Evolutionary conservation across 306 rosid species (phyloP).

Genomic region (Cucurbita ficifolia): DNA sequence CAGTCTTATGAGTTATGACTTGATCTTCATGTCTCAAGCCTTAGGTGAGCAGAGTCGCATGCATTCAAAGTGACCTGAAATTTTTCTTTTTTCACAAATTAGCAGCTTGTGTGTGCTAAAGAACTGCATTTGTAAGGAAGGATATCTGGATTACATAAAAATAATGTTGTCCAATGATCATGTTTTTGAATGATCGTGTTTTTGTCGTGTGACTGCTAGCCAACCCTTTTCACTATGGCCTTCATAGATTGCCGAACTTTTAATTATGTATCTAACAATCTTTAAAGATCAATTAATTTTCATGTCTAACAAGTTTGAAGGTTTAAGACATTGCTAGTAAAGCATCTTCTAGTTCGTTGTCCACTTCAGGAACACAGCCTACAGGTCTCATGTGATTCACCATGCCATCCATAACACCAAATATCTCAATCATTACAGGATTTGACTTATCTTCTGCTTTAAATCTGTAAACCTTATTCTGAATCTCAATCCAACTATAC

Average conservation of each 20-base stretch:
- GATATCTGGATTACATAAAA: not conserved
- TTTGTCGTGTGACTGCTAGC: too few relatives aligned
- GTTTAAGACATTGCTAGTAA: not conserved
- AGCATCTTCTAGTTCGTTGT: conserved; percentile 11
- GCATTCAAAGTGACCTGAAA: not conserved
- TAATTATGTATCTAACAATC: too few relatives aligned
- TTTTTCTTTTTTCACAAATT: not conserved
- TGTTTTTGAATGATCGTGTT: not conserved
- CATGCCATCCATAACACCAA: conserved; percentile 31
- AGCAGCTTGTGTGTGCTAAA: not conserved
- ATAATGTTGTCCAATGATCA: not conserved
- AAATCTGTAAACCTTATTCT: conserved; percentile 39
- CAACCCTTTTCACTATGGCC: too few relatives aligned
- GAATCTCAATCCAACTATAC: conserved; percentile 64
- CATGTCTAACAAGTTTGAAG: not conserved
- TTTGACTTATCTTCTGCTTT: conserved; percentile 53
- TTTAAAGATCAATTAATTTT: too few relatives aligned
- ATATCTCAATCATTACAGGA: conserved; percentile 27
- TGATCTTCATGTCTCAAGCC: not conserved
- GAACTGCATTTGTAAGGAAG: not conserved
- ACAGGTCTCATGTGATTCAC: conserved; percentile 41
- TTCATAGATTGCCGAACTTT: too few relatives aligned
- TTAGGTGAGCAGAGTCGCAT: not conserved
- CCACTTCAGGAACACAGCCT: conserved; percentile 20
- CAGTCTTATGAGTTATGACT: not conserved